Conservation (phyloP, 2,329 filamentous ascomycete genomes). For the Penicillium sp. region DNA sequence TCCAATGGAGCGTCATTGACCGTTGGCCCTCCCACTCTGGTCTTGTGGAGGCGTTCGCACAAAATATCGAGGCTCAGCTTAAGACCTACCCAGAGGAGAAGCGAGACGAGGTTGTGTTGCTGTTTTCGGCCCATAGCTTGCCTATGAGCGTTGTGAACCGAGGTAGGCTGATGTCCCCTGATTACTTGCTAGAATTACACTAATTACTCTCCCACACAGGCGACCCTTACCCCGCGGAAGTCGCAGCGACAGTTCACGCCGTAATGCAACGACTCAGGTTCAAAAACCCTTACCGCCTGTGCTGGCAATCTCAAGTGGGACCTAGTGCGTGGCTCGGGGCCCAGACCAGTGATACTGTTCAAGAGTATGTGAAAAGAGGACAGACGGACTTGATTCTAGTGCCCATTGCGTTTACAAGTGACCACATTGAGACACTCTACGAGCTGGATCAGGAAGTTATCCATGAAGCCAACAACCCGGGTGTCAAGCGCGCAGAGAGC, state of each 20-base stretch:
- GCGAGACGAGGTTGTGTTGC: constrained; percentile 68
- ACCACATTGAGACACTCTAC: constrained; percentile 94
- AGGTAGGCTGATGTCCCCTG: constrained; percentile 42
- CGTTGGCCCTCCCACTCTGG: constrained; percentile 90
- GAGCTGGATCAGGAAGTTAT: constrained; percentile 94
- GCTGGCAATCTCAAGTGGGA: constrained; percentile 97
- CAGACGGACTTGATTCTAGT: constrained; percentile 86
- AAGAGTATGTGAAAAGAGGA: constrained; percentile 79
- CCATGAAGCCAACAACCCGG: constrained; percentile 63
- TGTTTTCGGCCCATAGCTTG: constrained; percentile 91
- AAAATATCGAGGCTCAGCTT: constrained; percentile 80
- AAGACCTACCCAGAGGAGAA: constrained; percentile 73
- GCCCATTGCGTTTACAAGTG: constrained; percentile 95
- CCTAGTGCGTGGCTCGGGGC: constrained; percentile 91
- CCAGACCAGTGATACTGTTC: constrained; percentile 80
- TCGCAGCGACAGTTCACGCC: constrained; percentile 88
- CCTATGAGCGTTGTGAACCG: constrained; percentile 97
- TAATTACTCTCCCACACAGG: constrained; percentile 41
- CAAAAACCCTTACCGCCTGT: constrained; percentile 82
- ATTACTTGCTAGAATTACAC: background rate
- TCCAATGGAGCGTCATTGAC: constrained; percentile 96
- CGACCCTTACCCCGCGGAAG: constrained; percentile 89
- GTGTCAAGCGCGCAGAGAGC: constrained; percentile 83
- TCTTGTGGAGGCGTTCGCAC: constrained; percentile 81
- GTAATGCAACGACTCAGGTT: constrained; percentile 89